Evolutionary conservation across 768 basidiomycete genomes (phyloP).

Genomic region (Leccinum subgranulosum): DNA sequence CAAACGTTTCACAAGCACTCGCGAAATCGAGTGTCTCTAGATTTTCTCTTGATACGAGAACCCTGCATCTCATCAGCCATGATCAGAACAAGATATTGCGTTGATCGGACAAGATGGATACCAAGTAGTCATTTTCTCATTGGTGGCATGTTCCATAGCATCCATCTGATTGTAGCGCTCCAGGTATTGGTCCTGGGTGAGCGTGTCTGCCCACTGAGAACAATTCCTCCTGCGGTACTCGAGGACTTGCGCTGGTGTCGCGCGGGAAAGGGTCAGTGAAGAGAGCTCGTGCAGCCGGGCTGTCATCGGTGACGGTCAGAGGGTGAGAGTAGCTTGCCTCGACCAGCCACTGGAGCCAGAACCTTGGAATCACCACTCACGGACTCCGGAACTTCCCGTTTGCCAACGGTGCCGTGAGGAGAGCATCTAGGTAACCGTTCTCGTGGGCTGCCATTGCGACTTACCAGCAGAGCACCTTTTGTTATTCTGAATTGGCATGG

Average conservation of each 20-base stretch:
- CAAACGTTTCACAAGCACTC: constrained; percentile 4
- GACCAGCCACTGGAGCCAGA: neutral
- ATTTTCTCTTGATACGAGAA: constrained; percentile 50
- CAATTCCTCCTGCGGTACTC: constrained; percentile 39
- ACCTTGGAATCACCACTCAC: neutral
- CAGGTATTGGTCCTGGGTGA: constrained; percentile 41
- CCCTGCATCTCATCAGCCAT: constrained; percentile 31
- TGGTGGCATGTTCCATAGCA: constrained; percentile 39
- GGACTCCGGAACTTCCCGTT: neutral
- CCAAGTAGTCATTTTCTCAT: constrained; percentile 42
- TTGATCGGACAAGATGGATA: constrained; percentile 17
- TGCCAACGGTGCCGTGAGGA: neutral
- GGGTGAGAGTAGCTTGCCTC: neutral
- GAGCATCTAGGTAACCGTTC: neutral
- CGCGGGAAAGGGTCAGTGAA: constrained; percentile 30
- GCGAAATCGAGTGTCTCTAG: constrained; percentile 30
- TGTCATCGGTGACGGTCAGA: constrained; percentile 3
- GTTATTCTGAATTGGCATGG: neutral
- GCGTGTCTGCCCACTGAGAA: constrained; percentile 41
- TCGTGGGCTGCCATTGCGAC: no score
- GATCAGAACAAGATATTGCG: neutral
- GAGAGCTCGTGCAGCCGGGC: constrained; percentile 25
- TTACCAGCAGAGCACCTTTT: neutral
- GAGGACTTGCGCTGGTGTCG: constrained; percentile 43
- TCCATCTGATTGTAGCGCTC: constrained; percentile 41